Base-by-base conservation (phyloP, 345 rosid species). In the Angophora floribunda region DNA sequence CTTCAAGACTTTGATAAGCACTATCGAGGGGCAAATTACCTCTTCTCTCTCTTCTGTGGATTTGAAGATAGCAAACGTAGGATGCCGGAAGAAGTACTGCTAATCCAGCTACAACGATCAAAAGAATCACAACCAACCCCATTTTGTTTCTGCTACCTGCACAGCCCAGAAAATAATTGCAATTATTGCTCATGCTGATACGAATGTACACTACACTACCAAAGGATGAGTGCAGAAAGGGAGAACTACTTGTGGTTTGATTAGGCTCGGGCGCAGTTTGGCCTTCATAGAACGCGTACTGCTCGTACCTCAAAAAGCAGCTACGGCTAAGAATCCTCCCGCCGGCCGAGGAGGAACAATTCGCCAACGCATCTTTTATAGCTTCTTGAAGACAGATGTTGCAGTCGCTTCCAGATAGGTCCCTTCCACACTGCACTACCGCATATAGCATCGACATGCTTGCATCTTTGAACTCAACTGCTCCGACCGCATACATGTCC, bases 291-390 rank as follows among this genome's bases (percentile, higher is more conserved):
- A 91, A 91, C 47, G 91, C 89, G 49, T 93, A 90, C 11, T 92
- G 85, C 85, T 93, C 92, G 41, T 92, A 93, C 86, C 94, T 90
- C 86, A 93, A 86, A 75, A 91, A 92, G 87, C 93, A 93, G 86
- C 93, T 92, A 6, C 88, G 90, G 89, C 93, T 91, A 13, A 90
- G 88, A 67, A 92, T 49, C 50, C 93, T 65, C 7, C 89, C 93
- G 26, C 95, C 92, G 3, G 88, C 70, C 7, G 92, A 91, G 61
- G 52, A 87, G 61, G 53, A 65, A 86, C 90, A 90, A 85, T 89
- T 75, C 12, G 50, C 87, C 13, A 86, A 65, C 86, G 89, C 82
- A 79, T 93, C 85, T 47, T 19, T 36, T 26, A 79, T 87, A 45
- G 93, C 93, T 61, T 87, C 52, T 55, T 59, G 57, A 50, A 93